Conservation (phyloP, 495 filamentous ascomycete genomes). For the Penicillium bialowiezense region DNA sequence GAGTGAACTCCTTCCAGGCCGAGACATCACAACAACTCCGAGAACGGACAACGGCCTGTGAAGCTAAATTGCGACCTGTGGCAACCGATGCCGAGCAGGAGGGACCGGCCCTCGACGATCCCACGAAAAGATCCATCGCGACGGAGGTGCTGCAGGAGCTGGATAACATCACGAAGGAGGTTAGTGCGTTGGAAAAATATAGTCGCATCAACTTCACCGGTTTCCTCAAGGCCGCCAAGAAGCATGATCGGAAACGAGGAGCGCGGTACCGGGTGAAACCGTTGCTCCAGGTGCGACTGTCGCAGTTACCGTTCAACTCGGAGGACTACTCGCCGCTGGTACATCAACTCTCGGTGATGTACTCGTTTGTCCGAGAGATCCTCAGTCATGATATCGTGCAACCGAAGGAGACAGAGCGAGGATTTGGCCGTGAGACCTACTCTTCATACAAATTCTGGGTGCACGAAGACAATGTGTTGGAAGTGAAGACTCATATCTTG, state of each 20-base stretch:
- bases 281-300: conserved; percentile 82
- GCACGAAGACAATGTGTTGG: conserved; percentile 87
- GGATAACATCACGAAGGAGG: conserved; percentile 82
- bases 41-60: conserved; percentile 59
- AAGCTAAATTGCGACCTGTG: conserved; percentile 48
- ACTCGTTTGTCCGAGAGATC: conserved; percentile 85
- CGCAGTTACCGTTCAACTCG: conserved; percentile 87
- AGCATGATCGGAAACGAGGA: conserved; percentile 90
- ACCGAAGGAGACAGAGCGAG: conserved; percentile 37
- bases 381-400: conserved; percentile 54
- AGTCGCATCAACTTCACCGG: conserved; percentile 96
- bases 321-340: conserved; percentile 91
- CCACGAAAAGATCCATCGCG: conserved; percentile 51
- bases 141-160: conserved; percentile 74
- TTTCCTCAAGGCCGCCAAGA: conserved; percentile 97
- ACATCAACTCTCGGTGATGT: conserved; percentile 87
- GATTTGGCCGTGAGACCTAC: conserved; percentile 62
- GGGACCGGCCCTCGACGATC: conserved; percentile 28
- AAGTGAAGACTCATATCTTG: conserved; percentile 92
- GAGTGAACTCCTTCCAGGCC: conserved; percentile 86
- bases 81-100: conserved; percentile 31
- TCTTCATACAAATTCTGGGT: conserved; percentile 98
- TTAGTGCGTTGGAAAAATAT: conserved; percentile 91
- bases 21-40: conserved; percentile 69
- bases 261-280: conserved; percentile 81